Percentiles rank a stretch among this genome's conserved stretches.
These are phyloP conservation scores for Chlamydomonas eustigma DNA, from an alignment of 139 green algal species.

Conservation along the genomic window DNA sequence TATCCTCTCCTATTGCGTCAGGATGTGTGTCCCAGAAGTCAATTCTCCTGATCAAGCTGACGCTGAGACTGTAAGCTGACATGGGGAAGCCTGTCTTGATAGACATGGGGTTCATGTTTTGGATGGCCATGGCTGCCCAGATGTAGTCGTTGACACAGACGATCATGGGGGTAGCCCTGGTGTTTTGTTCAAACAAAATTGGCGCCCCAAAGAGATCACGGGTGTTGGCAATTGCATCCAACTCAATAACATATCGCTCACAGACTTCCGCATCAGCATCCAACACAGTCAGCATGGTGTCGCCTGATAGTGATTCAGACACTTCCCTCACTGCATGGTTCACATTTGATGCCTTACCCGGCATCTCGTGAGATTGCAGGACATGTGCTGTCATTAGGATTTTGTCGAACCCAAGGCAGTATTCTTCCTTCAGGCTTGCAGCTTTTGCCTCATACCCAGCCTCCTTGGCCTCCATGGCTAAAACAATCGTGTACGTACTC, in stretches of 20 bases:
- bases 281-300: conserved; percentile 33
- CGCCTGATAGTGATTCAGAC: conserved; percentile 14
- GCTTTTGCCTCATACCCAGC: conserved; percentile 26
- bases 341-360: conserved; percentile 39
- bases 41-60: conserved; percentile 23
- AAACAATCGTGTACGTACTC: conserved; percentile 28
- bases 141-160: conserved; percentile 43
- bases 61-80: conserved; percentile 37
- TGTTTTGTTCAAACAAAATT: conserved; percentile 42
- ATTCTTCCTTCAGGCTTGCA: conserved; percentile 26
- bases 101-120: conserved; percentile 34
- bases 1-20: conserved; percentile 45
- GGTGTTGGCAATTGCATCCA: conserved; percentile 5
- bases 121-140: conserved; percentile 31
- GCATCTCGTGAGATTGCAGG: conserved; percentile 22
- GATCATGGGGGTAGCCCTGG: conserved; percentile 24
- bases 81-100: conserved; percentile 39
- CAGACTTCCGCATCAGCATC: conserved; percentile 30
- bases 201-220: conserved; percentile 32
- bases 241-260: conserved; percentile 11
- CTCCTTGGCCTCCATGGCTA: conserved; percentile 43
- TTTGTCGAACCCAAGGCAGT: conserved; percentile 20
- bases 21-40: conserved; percentile 36
- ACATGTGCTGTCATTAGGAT: conserved; percentile 30
- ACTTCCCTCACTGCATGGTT: conserved; percentile 32